phyloP scores from a whole-genome alignment of 345 rosid species.

The Erysimum cheiranthoides region DNA sequence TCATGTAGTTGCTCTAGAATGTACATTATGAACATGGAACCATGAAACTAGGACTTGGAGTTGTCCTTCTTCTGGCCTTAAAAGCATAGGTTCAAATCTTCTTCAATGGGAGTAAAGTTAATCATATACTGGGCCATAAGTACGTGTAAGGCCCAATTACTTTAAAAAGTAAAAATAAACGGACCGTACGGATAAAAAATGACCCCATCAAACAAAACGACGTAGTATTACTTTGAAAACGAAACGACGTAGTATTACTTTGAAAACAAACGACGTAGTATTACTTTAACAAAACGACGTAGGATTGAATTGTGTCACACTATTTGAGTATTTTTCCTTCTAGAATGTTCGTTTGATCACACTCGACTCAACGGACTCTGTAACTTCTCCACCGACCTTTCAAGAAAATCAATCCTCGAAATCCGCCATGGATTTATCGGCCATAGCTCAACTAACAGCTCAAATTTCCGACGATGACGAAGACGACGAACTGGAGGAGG shows the following conservation, averaged over 20 bases:
- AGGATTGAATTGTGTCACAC: no score
- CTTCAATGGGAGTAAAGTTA: background rate
- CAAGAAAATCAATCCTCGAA: background rate
- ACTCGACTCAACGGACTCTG: no score
- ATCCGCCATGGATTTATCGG: background rate
- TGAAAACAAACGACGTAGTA: no score
- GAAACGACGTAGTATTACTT: no score
- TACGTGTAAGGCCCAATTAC: no score
- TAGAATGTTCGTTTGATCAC: background rate
- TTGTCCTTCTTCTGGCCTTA: background rate
- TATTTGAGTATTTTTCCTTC: no score
- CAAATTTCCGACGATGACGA: background rate
- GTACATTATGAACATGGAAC: background rate
- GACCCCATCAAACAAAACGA: no score
- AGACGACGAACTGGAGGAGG: constrained; percentile 48
- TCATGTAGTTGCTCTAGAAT: constrained; percentile 1
- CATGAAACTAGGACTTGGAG: background rate
- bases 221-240: no score
- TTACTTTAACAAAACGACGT: no score
- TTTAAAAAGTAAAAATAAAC: no score
- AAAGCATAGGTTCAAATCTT: background rate
- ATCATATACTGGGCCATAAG: no score
- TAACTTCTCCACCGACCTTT: background rate
- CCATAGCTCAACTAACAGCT: background rate
- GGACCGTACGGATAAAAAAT: no score